phyloP scores from a whole-genome alignment of 352 stramenopile species.

The Pythium insidiosum region DNA sequence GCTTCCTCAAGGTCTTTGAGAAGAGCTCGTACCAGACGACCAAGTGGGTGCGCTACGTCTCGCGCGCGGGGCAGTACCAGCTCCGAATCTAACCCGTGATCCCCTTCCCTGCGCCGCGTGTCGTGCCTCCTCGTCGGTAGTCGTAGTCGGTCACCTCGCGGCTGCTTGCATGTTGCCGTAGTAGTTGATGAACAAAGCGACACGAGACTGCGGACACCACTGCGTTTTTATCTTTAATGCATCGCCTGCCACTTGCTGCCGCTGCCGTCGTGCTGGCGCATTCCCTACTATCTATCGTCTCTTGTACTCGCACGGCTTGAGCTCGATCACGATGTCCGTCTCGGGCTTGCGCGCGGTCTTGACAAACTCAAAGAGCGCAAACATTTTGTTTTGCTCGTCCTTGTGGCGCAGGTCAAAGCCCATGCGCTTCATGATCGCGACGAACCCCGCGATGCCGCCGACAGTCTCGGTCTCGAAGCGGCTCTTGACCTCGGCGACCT shows the following conservation, averaged over 20 bases:
- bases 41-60: constrained; percentile 99
- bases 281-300: constrained; percentile 47
- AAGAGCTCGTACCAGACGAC: constrained; percentile 97
- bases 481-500: constrained; percentile 79
- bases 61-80: constrained; percentile 96
- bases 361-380: constrained; percentile 77
- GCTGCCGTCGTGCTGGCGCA: no score
- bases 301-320: constrained; percentile 86
- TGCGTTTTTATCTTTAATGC: background rate
- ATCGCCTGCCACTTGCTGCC: background rate
- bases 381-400: constrained; percentile 84
- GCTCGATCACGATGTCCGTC: constrained; percentile 39
- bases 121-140: no score
- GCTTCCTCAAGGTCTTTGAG: constrained; percentile 98
- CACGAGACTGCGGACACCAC: no score
- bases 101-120: no score
- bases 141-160: no score
- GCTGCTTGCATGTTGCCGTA: no score
- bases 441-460: constrained; percentile 58
- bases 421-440: constrained; percentile 43
- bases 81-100: constrained; percentile 87
- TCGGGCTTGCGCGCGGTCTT: constrained; percentile 52
- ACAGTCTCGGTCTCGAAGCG: constrained; percentile 69
- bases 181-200: no score
- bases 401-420: constrained; percentile 67